These are phyloP conservation scores for Wickerhamiella australiensis DNA, from an alignment of 805 yeast genomes.

Conservation along the genomic window DNA sequence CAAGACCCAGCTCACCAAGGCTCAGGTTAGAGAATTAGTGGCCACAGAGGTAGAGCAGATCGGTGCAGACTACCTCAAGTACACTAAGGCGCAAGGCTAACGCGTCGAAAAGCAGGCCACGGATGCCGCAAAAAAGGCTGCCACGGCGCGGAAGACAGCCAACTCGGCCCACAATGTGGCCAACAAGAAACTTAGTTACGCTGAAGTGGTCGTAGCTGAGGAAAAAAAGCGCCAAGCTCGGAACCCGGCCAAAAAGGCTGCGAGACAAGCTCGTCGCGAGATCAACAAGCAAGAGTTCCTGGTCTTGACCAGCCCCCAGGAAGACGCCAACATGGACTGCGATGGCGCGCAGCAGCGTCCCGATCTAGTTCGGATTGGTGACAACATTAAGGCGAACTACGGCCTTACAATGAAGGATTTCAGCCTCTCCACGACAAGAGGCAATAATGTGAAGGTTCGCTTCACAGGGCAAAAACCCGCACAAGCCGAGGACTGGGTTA, in stretches of 20 bases:
- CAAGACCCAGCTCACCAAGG: not conserved
- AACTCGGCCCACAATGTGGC: not conserved
- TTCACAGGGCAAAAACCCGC: not conserved
- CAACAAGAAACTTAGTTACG: not conserved
- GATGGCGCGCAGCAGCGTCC: not conserved
- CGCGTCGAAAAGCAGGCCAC: not conserved
- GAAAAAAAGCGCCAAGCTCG: not conserved
- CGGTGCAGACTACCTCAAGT: not conserved
- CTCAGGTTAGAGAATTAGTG: not conserved
- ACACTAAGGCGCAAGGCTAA: not conserved
- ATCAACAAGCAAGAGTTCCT: not conserved
- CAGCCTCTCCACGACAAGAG: not conserved
- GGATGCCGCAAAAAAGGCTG: not conserved
- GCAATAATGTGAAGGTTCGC: not conserved
- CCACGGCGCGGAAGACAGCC: not conserved
- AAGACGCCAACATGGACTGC: not conserved
- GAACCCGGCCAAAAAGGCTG: not conserved
- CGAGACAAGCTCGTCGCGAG: not conserved
- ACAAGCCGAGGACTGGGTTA: not conserved
- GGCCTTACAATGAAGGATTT: not conserved
- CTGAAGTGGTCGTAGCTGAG: not conserved
- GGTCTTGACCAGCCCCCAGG: not conserved
- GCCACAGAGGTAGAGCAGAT: not conserved
- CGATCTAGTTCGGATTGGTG: not conserved
- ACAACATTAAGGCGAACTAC: not conserved